Evolutionary conservation across 164 flowering plant species (phyloP).

Genomic region (grape (Vitis vinifera)): DNA sequence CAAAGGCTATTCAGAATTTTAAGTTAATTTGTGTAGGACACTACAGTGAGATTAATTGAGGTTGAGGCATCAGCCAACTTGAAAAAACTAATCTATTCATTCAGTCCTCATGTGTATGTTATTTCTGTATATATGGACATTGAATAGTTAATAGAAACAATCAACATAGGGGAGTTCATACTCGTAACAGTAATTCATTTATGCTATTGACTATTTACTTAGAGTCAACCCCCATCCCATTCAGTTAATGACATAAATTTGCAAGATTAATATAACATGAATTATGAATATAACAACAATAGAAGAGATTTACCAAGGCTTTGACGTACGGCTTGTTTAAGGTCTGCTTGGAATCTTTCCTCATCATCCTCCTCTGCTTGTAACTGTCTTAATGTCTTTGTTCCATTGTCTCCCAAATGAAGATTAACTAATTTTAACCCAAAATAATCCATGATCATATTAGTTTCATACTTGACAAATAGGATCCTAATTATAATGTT

Average conservation of each 20-base stretch:
- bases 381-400: slow-evolving; percentile 55
- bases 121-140: too few species aligned
- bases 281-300: neutral
- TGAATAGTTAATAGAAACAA: too few species aligned
- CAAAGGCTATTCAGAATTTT: too few species aligned
- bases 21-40: too few species aligned
- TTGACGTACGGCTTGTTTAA: slow-evolving; percentile 79
- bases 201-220: too few species aligned
- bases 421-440: slow-evolving; percentile 17
- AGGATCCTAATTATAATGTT: neutral
- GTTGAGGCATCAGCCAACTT: neutral
- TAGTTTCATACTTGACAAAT: neutral
- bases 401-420: slow-evolving; percentile 39
- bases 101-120: too few species aligned
- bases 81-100: neutral
- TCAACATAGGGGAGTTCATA: too few species aligned
- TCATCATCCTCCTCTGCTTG: slow-evolving; percentile 85
- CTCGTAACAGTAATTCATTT: too few species aligned
- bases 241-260: neutral
- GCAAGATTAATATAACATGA: neutral
- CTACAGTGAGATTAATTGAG: neutral
- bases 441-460: slow-evolving; percentile 13
- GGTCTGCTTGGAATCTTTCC: slow-evolving; percentile 94
- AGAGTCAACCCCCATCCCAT: too few species aligned
- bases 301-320: slow-evolving; percentile 68